These are phyloP conservation scores for Mitosporidium daphniae DNA, from an alignment of 371 early-diverging fungal species.

Conservation along the genomic window DNA sequence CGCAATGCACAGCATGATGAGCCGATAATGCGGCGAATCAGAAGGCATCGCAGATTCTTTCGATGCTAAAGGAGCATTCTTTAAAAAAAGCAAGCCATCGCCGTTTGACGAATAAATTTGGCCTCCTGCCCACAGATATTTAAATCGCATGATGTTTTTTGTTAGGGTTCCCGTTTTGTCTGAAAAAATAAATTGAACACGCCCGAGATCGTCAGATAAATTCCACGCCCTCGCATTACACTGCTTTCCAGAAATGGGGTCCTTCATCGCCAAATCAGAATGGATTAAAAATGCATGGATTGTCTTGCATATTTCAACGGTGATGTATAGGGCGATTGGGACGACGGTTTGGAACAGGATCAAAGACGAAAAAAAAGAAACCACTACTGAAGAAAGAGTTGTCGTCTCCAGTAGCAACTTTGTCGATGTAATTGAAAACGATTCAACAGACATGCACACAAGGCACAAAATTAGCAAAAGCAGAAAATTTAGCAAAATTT, in stretches of 20 bases:
- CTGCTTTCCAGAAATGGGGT: slow-evolving; percentile 17
- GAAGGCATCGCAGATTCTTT: too few species aligned
- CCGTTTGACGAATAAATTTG: too few species aligned
- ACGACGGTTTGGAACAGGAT: slow-evolving; percentile 74
- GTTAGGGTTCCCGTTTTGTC: slow-evolving; percentile 95
- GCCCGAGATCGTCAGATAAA: slow-evolving; percentile 69
- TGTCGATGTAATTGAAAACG: too few species aligned
- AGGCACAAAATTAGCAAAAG: background rate
- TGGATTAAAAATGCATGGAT: slow-evolving; percentile 35
- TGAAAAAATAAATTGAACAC: slow-evolving; percentile 64
- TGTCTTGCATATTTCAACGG: slow-evolving; percentile 27
- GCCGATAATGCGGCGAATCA: too few species aligned
- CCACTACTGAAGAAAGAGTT: background rate
- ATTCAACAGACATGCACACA: too few species aligned
- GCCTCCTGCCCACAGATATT: slow-evolving; percentile 7
- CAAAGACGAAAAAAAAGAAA: slow-evolving; percentile 9
- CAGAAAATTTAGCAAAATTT: slow-evolving; percentile 14
- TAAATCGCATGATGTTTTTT: slow-evolving; percentile 76
- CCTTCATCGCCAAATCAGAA: slow-evolving; percentile 40
- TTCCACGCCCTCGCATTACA: slow-evolving; percentile 50
- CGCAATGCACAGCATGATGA: background rate
- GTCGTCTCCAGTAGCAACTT: background rate
- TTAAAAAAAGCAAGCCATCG: too few species aligned
- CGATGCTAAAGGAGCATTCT: too few species aligned
- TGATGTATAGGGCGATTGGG: slow-evolving; percentile 77